phyloP scores from a whole-genome alignment of 306 rosid genomes.

The Bauhinia variegata region DNA sequence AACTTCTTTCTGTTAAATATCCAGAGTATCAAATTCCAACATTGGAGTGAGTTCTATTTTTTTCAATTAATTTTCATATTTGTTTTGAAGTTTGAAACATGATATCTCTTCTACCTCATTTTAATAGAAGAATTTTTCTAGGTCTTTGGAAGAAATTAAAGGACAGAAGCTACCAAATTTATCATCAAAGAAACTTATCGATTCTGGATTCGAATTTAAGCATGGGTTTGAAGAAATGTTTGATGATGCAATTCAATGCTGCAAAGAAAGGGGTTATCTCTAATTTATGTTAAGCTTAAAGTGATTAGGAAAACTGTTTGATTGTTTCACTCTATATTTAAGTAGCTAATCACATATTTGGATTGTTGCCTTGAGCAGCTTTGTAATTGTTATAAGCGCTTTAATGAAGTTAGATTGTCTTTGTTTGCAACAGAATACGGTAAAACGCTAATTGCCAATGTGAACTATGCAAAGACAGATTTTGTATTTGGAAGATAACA shows the following conservation, averaged over 20 bases:
- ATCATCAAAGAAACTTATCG: conserved; percentile 55
- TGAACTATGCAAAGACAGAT: no score
- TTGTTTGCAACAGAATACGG: no score
- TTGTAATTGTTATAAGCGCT: no score
- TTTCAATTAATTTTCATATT: neutral
- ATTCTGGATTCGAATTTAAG: conserved; percentile 54
- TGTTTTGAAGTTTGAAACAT: no score
- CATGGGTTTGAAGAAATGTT: conserved; percentile 52
- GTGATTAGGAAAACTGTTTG: neutral
- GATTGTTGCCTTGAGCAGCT: no score
- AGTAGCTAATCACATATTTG: no score
- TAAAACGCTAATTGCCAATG: no score
- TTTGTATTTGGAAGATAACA: no score
- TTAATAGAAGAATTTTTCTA: neutral
- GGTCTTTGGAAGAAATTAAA: conserved; percentile 36
- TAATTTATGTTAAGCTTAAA: neutral
- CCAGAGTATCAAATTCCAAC: conserved; percentile 44
- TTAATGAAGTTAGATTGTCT: no score
- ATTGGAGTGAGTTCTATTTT: conserved; percentile 43
- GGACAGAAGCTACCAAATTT: conserved; percentile 23
- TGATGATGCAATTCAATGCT: conserved; percentile 46
- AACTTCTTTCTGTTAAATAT: conserved; percentile 44
- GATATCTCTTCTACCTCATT: neutral
- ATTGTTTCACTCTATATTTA: neutral
- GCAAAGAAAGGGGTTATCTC: conserved; percentile 32